A percentile compares a stretch with the other conserved stretches of the same genome.
phyloP scores from a whole-genome alignment of 768 basidiomycete genomes.

The Agaricus subrufescens region DNA sequence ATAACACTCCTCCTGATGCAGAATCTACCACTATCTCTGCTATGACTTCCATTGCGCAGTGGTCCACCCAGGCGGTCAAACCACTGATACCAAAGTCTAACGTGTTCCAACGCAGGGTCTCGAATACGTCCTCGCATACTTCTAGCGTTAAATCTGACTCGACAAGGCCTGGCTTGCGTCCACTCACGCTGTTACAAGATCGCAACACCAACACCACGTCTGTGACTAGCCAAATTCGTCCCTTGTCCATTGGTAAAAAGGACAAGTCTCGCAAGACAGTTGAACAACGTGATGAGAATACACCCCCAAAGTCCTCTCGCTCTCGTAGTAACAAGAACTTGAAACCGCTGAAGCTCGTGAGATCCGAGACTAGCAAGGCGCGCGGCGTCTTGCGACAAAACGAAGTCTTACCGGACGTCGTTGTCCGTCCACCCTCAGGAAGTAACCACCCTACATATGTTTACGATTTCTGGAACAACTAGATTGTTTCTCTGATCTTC shows the following conservation, averaged over 20 bases:
- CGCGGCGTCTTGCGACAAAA: conserved; percentile 51
- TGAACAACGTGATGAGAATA: conserved; percentile 34
- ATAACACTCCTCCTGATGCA: conserved; percentile 16
- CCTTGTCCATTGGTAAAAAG: conserved; percentile 56
- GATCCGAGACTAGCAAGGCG: conserved; percentile 61
- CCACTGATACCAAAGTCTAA: conserved; percentile 50
- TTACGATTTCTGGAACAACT: conserved; percentile 40
- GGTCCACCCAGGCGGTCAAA: conserved; percentile 46
- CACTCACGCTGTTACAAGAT: conserved; percentile 59
- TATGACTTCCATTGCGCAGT: conserved; percentile 37
- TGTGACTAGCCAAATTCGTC: conserved; percentile 32
- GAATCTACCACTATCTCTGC: conserved; percentile 25
- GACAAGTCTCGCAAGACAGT: conserved; percentile 30
- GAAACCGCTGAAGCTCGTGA: conserved; percentile 55
- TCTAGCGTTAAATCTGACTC: conserved; percentile 30
- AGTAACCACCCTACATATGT: conserved; percentile 38
- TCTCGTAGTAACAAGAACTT: conserved; percentile 39
- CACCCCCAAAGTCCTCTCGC: conserved; percentile 26
- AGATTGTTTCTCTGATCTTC: conserved; percentile 11
- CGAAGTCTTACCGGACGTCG: conserved; percentile 56
- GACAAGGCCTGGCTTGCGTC: conserved; percentile 48
- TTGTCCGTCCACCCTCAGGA: conserved; percentile 57
- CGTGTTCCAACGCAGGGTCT: conserved; percentile 41
- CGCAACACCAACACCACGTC: conserved; percentile 32
- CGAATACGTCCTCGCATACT: conserved; percentile 19